A percentile compares a stretch with the other conserved stretches of the same genome.
Conservation (phyloP, 257 asterid genomes). For the Echites panduratus region DNA sequence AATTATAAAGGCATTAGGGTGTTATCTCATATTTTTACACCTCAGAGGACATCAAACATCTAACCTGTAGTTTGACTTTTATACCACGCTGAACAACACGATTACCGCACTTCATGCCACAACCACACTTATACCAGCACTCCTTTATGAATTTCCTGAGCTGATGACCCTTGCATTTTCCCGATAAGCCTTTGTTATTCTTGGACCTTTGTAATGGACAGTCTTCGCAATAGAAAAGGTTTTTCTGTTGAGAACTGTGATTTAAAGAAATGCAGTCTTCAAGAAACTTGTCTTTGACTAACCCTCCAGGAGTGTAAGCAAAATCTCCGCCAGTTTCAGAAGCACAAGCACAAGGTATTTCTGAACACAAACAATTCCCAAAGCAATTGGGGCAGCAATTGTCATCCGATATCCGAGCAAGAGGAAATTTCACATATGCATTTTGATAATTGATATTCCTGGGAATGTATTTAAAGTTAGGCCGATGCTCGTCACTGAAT, state of each 20-base stretch:
- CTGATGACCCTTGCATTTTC: constrained; percentile 53
- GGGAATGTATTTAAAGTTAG: constrained; percentile 33
- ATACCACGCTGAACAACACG: constrained; percentile 73
- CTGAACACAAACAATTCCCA: constrained; percentile 49
- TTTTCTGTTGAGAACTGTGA: constrained; percentile 23
- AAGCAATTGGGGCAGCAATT: constrained; percentile 51
- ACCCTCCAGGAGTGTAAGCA: constrained; percentile 52
- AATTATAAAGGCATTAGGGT: background rate
- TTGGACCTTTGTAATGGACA: constrained; percentile 77
- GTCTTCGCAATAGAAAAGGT: constrained; percentile 37
- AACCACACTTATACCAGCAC: constrained; percentile 84
- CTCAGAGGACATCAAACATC: constrained; percentile 1
- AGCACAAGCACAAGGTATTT: constrained; percentile 72
- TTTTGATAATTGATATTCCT: constrained; percentile 38
- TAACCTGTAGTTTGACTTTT: constrained; percentile 54
- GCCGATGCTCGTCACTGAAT: constrained; percentile 32
- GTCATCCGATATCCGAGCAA: constrained; percentile 62
- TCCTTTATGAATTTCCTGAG: constrained; percentile 60
- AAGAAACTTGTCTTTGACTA: constrained; percentile 44
- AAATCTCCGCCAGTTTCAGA: constrained; percentile 62
- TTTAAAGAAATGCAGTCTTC: constrained; percentile 35
- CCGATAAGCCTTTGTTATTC: constrained; percentile 17
- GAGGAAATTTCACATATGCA: constrained; percentile 42
- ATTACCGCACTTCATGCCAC: constrained; percentile 60
- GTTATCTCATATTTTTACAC: constrained; percentile 16